Conservation (phyloP, 768 basidiomycete genomes). For the Dioszegia crocea region DNA sequence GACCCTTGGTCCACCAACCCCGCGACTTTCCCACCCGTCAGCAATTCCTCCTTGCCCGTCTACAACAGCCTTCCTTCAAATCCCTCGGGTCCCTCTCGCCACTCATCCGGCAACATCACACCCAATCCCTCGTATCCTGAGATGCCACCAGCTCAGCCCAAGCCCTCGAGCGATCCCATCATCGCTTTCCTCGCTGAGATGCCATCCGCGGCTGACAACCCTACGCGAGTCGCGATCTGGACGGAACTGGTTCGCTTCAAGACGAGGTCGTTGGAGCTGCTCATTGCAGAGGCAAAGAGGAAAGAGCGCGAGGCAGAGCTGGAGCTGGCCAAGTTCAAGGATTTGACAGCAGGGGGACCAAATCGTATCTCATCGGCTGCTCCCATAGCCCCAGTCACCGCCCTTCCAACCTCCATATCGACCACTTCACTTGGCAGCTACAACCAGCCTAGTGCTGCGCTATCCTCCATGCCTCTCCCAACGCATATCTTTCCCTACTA, state of each 20-base stretch:
- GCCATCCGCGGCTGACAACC: constrained; percentile 30
- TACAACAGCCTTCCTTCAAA: not conserved
- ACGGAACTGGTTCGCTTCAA: constrained; percentile 36
- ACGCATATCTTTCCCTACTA: not conserved
- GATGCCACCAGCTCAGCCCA: not conserved
- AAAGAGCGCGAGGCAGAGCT: constrained; percentile 44
- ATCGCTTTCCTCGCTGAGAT: constrained; percentile 28
- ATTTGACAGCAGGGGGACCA: constrained; percentile 3
- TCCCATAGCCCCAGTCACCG: too few species aligned
- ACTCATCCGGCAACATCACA: not conserved
- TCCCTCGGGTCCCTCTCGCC: not conserved
- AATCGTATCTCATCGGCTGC: not conserved
- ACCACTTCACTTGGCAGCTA: not conserved
- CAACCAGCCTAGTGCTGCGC: not conserved
- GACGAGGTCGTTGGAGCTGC: constrained; percentile 34
- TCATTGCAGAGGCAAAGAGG: constrained; percentile 43
- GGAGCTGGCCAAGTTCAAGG: constrained; percentile 32
- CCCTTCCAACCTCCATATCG: not conserved
- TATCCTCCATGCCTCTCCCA: not conserved
- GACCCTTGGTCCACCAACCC: too few species aligned
- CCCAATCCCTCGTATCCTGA: not conserved
- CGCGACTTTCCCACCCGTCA: not conserved
- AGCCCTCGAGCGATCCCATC: constrained; percentile 8
- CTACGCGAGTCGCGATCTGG: constrained; percentile 28
- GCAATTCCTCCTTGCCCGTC: not conserved